Percentiles rank a stretch among this genome's conserved stretches.
Evolutionary conservation across 225 moss, liverwort and hornwort species (phyloP).

Genomic region (Pseudoscleropodium purum): DNA sequence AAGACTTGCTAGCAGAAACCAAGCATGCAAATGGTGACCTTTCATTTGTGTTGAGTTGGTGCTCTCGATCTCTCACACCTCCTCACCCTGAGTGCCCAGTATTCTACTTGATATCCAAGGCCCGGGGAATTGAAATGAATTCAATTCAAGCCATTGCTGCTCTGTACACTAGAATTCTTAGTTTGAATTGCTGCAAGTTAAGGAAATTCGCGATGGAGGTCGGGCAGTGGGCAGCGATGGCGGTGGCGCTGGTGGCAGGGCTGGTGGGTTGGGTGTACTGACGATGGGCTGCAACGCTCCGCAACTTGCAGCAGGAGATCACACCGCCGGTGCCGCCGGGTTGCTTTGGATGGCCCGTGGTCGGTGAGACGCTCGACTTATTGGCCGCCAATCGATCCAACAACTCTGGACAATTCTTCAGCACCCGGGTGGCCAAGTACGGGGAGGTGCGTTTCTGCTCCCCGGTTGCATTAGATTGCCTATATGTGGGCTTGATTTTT

Average conservation of each 20-base stretch:
- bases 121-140: not conserved
- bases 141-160: not conserved
- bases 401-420: not conserved
- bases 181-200: not conserved
- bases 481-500: not conserved
- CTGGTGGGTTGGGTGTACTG: not conserved
- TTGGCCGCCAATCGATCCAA: not conserved
- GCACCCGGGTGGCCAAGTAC: conserved; percentile 3
- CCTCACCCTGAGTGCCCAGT: not conserved
- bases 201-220: not conserved
- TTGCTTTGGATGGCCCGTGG: conserved; percentile 12
- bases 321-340: conserved; percentile 16
- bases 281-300: not conserved
- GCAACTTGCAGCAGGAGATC: not conserved
- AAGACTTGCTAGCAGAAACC: not conserved
- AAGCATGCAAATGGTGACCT: not conserved
- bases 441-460: not conserved
- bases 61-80: not conserved
- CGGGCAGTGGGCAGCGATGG: not conserved
- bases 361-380: conserved; percentile 18
- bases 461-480: not conserved
- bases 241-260: not conserved
- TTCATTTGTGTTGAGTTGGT: not conserved
- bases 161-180: not conserved
- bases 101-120: not conserved